Base-by-base conservation (phyloP, 2,329 filamentous ascomycete species). In the Penicillium sp. region DNA sequence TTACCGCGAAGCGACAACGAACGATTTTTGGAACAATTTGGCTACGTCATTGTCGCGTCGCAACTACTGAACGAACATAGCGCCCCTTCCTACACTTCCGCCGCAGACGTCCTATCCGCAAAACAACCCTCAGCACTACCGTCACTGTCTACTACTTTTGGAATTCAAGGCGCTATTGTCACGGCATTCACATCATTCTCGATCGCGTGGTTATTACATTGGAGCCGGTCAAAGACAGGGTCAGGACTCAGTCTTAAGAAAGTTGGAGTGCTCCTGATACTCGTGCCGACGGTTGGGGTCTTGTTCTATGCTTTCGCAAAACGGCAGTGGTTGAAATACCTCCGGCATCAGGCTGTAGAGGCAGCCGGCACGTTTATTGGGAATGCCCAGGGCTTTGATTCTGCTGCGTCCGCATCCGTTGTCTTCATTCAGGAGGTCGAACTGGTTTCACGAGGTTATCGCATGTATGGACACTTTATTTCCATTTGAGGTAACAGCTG, bases 371-470 rank as follows among this genome's bases (percentile, higher is more conserved):
- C 79, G 0, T 85, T 96, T 60, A 85, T 94, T 42, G 79, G 83
- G 43, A 86, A 85, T 66, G 86, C 91, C 36, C 90, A 95, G 67
- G 85, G 87, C 46, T 91, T 95, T 63, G 91, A 97, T 72, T 84
- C 86, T 38, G 87, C 87, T 19, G 86, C 84, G 38, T 86, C 86
- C 36, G 88, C 90, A 30, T 88, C 90, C 2, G 79, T 96, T 51
- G 85, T 88, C 35, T 82, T 96, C 56, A 87, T 97, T 58, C 92
- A 96, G 71, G 92, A 97, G 74, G 91, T 97, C n/a, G 92, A 97
- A 75, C 81, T 97, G 30, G 91, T 97, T 26, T 95, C 92, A 29
- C 85, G 92, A 63, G 92, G 92, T 19, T 97, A 96, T 72, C 83
- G 90, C 74, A 80, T 96, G 85, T 91, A 74, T 72, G 86, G 76